Base-by-base conservation (phyloP, 805 yeast genomes). In the Ogataea trehalophila region DNA sequence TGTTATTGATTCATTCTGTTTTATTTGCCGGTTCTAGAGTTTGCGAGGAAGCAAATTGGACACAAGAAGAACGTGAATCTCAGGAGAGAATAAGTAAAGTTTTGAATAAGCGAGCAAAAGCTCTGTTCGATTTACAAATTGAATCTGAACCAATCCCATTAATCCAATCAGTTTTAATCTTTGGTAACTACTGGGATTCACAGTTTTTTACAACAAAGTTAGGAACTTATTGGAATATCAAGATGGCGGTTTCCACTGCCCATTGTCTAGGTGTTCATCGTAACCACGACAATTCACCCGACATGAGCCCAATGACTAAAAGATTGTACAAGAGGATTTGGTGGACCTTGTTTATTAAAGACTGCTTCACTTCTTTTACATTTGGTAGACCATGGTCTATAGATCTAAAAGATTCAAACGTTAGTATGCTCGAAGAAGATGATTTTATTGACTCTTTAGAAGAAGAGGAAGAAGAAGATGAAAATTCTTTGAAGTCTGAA, bases 181-280 rank as follows among this genome's bases (percentile, higher is more conserved):
- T 87, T 50, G 84, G 86, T 0, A 75, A 82, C 56, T 83, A 80
- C 65, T 81, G 89, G 82, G 91, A 83, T 53, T 83, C 87, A 2
- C 85, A 86, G 9, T 84, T 84, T 53, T 82, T 79, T 54, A 81
- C 81, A 35, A 74, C 85, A 29, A 77, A 82, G 45, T 83, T 82
- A 60, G 77, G 81, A 2, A 80, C 76, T 58, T 82, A 81, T 62
- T 82, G 89, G 88, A 75, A 51, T 39, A 47, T 83, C 11, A 73
- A 87, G 43, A 76, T 81, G 11, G 91, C 89, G 0, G 71, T 85
- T 33, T 76, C 82, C 11, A 69, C 82, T 43, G 91, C 91, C 2
- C 90, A 85, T 60, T 85, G 87, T 13, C 75, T 80, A 58, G 95
- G 95, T 1, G 70, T 87, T 54, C 94, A 87, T 62, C 72, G 87